Conservation (phyloP, 2,329 filamentous ascomycete genomes). For the Colletotrichum sp. region DNA sequence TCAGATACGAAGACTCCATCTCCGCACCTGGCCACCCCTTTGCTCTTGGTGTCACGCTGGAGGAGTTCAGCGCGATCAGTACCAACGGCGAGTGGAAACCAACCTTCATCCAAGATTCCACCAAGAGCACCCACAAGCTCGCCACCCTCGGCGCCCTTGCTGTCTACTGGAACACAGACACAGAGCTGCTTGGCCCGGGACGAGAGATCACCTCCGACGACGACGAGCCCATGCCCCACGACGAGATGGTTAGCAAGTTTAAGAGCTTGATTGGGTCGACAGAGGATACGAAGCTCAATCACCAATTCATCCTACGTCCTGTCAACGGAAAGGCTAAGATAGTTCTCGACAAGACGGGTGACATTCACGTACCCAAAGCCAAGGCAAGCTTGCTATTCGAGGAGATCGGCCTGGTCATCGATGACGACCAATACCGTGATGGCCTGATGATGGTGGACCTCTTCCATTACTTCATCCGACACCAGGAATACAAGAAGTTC, state of each 20-base stretch:
- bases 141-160: slow-evolving; percentile 89
- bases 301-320: slow-evolving; percentile 95
- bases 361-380: slow-evolving; percentile 78
- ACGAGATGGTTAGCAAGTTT: slow-evolving; percentile 79
- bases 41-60: slow-evolving; percentile 86
- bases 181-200: slow-evolving; percentile 80
- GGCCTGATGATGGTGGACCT: slow-evolving; percentile 97
- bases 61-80: slow-evolving; percentile 96
- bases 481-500: slow-evolving; percentile 94
- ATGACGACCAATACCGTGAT: slow-evolving; percentile 97
- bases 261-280: slow-evolving; percentile 79
- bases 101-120: slow-evolving; percentile 91
- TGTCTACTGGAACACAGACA: slow-evolving; percentile 98
- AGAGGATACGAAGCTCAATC: slow-evolving; percentile 61
- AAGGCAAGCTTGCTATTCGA: slow-evolving; percentile 94
- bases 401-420: slow-evolving; percentile 96
- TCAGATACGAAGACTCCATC: slow-evolving; percentile 97
- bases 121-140: slow-evolving; percentile 86
- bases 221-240: slow-evolving; percentile 69
- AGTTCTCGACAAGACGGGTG: slow-evolving; percentile 92
- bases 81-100: slow-evolving; percentile 95
- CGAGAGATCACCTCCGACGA: slow-evolving; percentile 69
- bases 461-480: slow-evolving; percentile 97
- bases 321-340: slow-evolving; percentile 95
- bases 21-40: slow-evolving; percentile 95